Evolutionary conservation across 768 basidiomycete species (phyloP), one percentile per base, ranked within the genome.

Genomic region (Trametes meyenii): DNA sequence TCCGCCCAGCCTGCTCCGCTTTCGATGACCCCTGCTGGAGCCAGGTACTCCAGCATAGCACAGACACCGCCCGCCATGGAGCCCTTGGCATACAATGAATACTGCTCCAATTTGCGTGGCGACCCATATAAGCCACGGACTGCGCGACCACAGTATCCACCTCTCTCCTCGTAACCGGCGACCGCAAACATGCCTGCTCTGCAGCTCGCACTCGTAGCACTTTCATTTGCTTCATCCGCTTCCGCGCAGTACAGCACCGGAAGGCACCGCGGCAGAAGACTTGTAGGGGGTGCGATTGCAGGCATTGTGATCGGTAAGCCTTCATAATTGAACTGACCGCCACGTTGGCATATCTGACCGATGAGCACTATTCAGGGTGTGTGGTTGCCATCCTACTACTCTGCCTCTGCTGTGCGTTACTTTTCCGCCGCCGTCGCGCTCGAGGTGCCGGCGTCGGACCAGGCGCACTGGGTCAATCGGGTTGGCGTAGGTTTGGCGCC

Each of bases 251-350:
- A 33, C 29, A 46, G 51, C 26, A 21, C 39, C 12, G 19, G 44
- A 24, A 16, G 51, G 12, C 39, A 40, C 6, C 49, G 62, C 26
- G 55, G 40, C 1, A 33, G 39, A 19, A 49, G 65, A 10, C 26
- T 66, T 10, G 58, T 60, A 10, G 62, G 62, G 0, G 66, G 66
- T 5, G 62, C 58, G 0, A 64, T 66, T n/a, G 66, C 66, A 16
- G 66, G 66, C 24, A 59, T 66, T n/a, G 66, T 59, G 2, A 52
- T 66, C 14, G 66, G 66, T 66, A 13, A 21, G 65, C 16, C n/a
- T n/a, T n/a, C n/a, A n/a, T n/a, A n/a, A n/a, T 17, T 17, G 10
- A 6, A 35, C 21, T 17, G 21, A n/a, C 2, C 17, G 29, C n/a
- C 8, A 8, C 12, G 8, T 16, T 17, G 3, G 26, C n/a, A n/a